Evolutionary conservation across 768 basidiomycete genomes (phyloP).

Genomic region (Lactarius evosmus): DNA sequence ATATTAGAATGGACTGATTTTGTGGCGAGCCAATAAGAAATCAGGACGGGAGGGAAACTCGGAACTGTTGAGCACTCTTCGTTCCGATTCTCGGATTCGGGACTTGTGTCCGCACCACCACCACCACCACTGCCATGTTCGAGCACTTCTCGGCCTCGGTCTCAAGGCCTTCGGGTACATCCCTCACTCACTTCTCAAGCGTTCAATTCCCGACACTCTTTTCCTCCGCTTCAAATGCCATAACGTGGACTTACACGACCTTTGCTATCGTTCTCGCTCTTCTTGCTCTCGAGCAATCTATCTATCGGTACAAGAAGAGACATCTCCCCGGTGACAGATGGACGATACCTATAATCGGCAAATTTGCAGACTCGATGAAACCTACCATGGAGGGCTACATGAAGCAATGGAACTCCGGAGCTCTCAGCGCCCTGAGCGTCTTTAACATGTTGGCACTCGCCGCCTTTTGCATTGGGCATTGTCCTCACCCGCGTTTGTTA

Average conservation of each 20-base stretch:
- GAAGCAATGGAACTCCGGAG: conserved; percentile 87
- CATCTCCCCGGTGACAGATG: conserved; percentile 83
- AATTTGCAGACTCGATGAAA: conserved; percentile 88
- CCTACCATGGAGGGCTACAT: conserved; percentile 92
- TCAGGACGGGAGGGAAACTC: background rate
- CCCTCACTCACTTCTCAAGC: conserved; percentile 40
- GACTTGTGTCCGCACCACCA: background rate
- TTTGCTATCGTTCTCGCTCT: conserved; percentile 65
- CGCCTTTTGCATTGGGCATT: conserved; percentile 12
- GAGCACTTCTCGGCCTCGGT: conserved; percentile 36
- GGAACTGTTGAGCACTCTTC: background rate
- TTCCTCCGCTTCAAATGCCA: conserved; percentile 34
- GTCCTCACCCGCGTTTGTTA: conserved; percentile 35
- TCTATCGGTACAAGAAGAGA: conserved; percentile 87
- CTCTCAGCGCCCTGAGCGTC: conserved; percentile 85
- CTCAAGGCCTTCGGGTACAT: conserved; percentile 44
- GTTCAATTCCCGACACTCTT: conserved; percentile 50
- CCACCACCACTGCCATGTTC: conserved; percentile 37
- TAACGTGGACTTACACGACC: conserved; percentile 66
- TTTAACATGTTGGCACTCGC: conserved; percentile 81
- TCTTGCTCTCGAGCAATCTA: conserved; percentile 80
- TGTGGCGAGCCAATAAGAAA: conserved; percentile 2
- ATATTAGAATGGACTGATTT: conserved; percentile 24
- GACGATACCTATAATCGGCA: conserved; percentile 98
- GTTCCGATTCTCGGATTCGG: background rate